Conservation (phyloP, 2,329 filamentous ascomycete species). For the Biscogniauxia mediterranea region DNA sequence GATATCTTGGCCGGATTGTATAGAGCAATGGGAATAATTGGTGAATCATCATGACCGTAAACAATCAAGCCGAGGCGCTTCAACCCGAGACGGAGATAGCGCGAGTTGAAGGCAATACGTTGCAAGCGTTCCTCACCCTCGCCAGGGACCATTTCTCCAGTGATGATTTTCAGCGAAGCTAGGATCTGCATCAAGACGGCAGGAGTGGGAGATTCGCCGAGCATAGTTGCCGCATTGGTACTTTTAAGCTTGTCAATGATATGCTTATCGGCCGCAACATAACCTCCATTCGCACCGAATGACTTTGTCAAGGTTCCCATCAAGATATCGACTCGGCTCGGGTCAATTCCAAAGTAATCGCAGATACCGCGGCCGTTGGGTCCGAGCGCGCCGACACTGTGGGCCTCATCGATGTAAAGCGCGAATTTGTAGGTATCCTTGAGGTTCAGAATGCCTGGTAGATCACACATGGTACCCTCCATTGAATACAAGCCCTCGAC, state of each 20-base stretch:
- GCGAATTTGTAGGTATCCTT: conserved; percentile 98
- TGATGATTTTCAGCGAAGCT: conserved; percentile 82
- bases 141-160: conserved; percentile 80
- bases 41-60: conserved; percentile 95
- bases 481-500: conserved; percentile 98
- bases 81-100: conserved; percentile 93
- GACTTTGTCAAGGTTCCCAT: conserved; percentile 99
- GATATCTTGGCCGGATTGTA: conserved; percentile 99
- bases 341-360: conserved; percentile 93
- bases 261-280: conserved; percentile 83
- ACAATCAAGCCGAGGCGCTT: conserved; percentile 97
- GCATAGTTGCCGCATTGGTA: conserved; percentile 82
- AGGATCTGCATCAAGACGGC: conserved; percentile 89
- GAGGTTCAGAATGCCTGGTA: conserved; percentile 82
- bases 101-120: conserved; percentile 95
- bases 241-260: conserved; percentile 90
- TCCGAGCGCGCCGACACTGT: conserved; percentile 91
- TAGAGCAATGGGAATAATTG: conserved; percentile 89
- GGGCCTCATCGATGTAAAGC: conserved; percentile 93
- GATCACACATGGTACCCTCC: conserved; percentile 98
- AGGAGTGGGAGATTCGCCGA: conserved; percentile 83
- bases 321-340: conserved; percentile 84
- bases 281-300: conserved; percentile 96
- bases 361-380: conserved; percentile 89
- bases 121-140: conserved; percentile 95